Conservation (phyloP, 2,329 filamentous ascomycete genomes). For the Nigrograna mackinnonii region DNA sequence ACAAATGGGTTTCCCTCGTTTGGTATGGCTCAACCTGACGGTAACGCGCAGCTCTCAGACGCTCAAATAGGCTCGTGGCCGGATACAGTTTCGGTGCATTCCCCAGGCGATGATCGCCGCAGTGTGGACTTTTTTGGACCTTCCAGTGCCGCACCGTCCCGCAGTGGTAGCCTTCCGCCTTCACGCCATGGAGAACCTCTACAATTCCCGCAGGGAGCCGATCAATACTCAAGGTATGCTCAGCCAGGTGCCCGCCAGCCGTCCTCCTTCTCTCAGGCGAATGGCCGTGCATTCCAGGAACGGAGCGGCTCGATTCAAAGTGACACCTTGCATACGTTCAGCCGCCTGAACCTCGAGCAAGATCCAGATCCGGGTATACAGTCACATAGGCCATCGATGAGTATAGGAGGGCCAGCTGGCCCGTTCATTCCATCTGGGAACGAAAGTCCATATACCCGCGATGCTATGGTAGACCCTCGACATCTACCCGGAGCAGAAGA, state of each 20-base stretch:
- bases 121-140: conserved; percentile 50
- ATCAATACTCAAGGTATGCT: conserved; percentile 29
- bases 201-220: conserved; percentile 32
- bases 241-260: conserved; percentile 49
- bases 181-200: conserved; percentile 55
- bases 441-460: conserved; percentile 24
- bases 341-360: conserved; percentile 37
- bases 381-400: conserved; percentile 36
- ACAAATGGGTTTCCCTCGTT: conserved; percentile 37
- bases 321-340: conserved; percentile 40
- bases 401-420: conserved; percentile 27
- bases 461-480: conserved; percentile 27
- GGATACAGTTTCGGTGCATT: conserved; percentile 39
- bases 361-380: conserved; percentile 35
- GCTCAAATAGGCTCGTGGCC: conserved; percentile 36
- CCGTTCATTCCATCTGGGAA: conserved; percentile 23
- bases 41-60: conserved; percentile 27
- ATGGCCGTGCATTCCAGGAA: conserved; percentile 40
- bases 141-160: conserved; percentile 51
- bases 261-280: conserved; percentile 54
- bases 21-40: conserved; percentile 33
- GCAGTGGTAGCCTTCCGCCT: conserved; percentile 60
- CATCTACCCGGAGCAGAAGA: conserved; percentile 21
- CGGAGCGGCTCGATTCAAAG: conserved; percentile 44
- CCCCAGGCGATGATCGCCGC: conserved; percentile 47